Evolutionary conservation across 1,284 basidiomycete species (phyloP), one percentile per base, ranked within the genome.

Genomic region (Golubevia pallescens): DNA sequence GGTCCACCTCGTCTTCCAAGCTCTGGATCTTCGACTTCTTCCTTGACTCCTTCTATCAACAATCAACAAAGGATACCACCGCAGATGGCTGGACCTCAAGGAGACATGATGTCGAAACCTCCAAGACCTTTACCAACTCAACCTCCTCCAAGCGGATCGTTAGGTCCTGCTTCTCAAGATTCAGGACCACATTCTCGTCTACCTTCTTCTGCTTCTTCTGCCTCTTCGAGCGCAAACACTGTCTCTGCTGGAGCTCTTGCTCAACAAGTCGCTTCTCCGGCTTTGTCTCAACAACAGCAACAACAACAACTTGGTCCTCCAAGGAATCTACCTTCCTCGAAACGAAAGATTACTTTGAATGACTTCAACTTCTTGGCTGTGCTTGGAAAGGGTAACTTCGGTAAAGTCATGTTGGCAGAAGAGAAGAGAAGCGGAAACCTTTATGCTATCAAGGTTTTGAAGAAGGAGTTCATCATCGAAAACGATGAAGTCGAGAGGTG

Each of bases 391-490:
- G 97, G 97, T 84, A 99, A 99, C 87, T 99, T 99, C 80, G 97
- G 97, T 66, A 99, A 99, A 87, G 97, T 99, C 87, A 99, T 99
- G 97, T 88, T 99, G 64, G 97, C 97, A 19, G 97, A 99, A 87
- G 97, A 99, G 88, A 99, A 98, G 90, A 91, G 90, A 81, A 90
- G 91, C 28, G 94, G 91, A 79, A 90, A 90, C 67, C 87, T 99
- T 67, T 99, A 93, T 86, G 97, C 97, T n/a, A 98, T 99, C 89
- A 99, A 99, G 87, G 97, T 99, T 51, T 87, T 99, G 85, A 99
- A 99, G 89, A 99, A 99, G 86, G 97, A 99, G 87, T 99, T 99
- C 83, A 99, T 99, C 86, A 99, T 99, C 77, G 97, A 99, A 86
- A 99, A 99, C 77, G 97, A 99, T 87, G 97, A 99, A 88, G 95